Base-by-base conservation (phyloP, 805 yeast genomes). In the Wickerhamiella hasegawae region DNA sequence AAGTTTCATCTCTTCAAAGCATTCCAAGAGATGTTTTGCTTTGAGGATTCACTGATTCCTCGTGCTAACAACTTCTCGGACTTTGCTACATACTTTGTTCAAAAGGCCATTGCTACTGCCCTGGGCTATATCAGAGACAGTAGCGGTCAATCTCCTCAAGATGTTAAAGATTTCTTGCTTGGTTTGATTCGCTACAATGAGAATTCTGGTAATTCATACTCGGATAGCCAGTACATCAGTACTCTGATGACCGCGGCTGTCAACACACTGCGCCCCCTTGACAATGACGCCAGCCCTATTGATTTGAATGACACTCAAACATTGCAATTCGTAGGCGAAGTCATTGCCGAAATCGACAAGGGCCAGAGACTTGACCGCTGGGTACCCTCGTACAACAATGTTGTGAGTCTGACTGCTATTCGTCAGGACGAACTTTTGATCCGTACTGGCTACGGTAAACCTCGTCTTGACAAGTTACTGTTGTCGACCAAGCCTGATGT, bases 181-280 rank as follows among this genome's bases (percentile, higher is more conserved):
- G 82, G 75, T 47, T 52, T 85, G 34, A 59, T 87, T 41, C 69
- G 80, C 39, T 87, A 73, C 57, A 85, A 85, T 49, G 96, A 87
- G 45, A 87, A 90, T 51, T 64, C 80, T 16, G 76, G 69, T 45
- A 87, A 87, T 51, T 64, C 66, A 5, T 87, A 70, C 51, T 71
- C 75, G 33, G 97, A 87, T 52, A 63, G 76, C 31, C 68, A 61
- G 48, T 87, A 80, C 44, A 52, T 82, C 4, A 58, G 73, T 3
- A 62, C 62, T 2, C 55, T 87, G 43, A 65, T 85, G 5, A 54
- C 59, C 18, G 60, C 77, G 3, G 54, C 82, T 2, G 69, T 73
- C 1, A 53, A 49, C 16, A 47, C 68, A 3, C 48, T 64, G 31
- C 38, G 41, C 19, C 36, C 43, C 14, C 25, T 24, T 16, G 43